Conservation (phyloP, 2,329 filamentous ascomycete genomes). For the Myriosclerotinia curreyana region DNA sequence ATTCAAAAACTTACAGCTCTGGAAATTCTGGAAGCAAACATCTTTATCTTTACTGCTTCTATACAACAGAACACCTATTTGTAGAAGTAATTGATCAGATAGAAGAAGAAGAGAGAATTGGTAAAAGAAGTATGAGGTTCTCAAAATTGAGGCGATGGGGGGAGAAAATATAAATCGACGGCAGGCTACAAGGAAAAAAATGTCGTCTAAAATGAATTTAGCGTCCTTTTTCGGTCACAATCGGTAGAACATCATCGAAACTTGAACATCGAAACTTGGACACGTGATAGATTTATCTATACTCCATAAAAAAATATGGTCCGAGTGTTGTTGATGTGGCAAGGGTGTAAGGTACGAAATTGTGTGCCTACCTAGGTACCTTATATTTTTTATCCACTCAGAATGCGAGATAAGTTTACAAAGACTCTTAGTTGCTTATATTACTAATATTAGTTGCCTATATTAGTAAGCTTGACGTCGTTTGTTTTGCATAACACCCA, state of each 20-base stretch:
- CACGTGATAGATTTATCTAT: neutral
- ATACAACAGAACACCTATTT: slow-evolving; percentile 27
- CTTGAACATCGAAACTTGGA: slow-evolving; percentile 13
- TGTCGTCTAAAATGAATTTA: slow-evolving; percentile 8
- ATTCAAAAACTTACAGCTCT: slow-evolving; percentile 63
- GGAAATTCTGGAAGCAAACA: slow-evolving; percentile 70
- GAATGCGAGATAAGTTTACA: neutral
- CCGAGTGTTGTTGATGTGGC: neutral
- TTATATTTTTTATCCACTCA: neutral
- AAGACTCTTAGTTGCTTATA: neutral
- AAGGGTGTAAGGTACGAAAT: neutral
- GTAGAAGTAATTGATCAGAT: slow-evolving; percentile 22
- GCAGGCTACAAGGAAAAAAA: slow-evolving; percentile 17
- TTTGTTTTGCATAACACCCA: neutral
- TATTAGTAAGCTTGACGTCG: slow-evolving; percentile 6
- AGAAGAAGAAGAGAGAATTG: slow-evolving; percentile 24
- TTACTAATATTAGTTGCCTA: neutral
- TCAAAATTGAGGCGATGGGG: slow-evolving; percentile 17
- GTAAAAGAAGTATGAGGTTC: slow-evolving; percentile 21
- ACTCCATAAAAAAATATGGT: neutral
- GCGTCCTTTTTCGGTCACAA: slow-evolving; percentile 13
- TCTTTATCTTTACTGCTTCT: slow-evolving; percentile 46
- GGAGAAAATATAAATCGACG: slow-evolving; percentile 20
- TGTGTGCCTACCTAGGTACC: neutral
- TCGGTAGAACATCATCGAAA: slow-evolving; percentile 22